Conservation (phyloP, 345 rosid species). For the Conringia planisiliqua region DNA sequence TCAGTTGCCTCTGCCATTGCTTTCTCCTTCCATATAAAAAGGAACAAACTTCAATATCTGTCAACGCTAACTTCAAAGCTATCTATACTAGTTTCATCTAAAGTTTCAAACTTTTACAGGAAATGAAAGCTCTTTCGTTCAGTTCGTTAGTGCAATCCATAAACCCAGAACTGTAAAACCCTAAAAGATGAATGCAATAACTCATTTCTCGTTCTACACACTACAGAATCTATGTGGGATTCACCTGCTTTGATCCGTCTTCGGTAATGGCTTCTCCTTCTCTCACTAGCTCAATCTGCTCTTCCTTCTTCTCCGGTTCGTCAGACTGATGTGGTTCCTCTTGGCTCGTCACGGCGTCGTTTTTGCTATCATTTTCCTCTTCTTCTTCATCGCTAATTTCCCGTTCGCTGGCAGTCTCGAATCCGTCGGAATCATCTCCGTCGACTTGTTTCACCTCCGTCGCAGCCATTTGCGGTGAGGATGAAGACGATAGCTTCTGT, state of each 20-base stretch:
- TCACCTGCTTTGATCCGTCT: conserved; percentile 44
- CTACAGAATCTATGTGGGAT: neutral
- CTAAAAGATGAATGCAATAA: neutral
- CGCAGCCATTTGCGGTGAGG: conserved; percentile 12
- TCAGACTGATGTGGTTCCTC: conserved; percentile 16
- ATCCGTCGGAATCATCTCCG: conserved; percentile 71
- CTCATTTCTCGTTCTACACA: neutral
- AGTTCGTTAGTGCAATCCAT: neutral
- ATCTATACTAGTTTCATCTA: neutral
- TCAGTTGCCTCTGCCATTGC: conserved; percentile 63
- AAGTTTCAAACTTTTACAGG: neutral
- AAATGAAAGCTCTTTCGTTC: too few species aligned
- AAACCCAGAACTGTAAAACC: conserved; percentile 17
- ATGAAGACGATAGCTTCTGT: conserved; percentile 7
- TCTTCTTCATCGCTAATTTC: conserved; percentile 52
- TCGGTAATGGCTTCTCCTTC: conserved; percentile 28
- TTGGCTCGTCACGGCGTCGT: conserved; percentile 1
- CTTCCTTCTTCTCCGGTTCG: conserved; percentile 16
- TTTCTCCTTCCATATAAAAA: conserved; percentile 39
- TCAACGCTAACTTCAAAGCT: neutral
- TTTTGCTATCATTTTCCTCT: neutral
- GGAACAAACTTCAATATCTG: neutral
- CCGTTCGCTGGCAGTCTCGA: conserved; percentile 89
- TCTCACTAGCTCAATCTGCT: neutral
- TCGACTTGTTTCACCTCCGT: conserved; percentile 27